These are phyloP conservation scores for Penicillium waksmanii DNA, from an alignment of 495 filamentous ascomycete species.

Conservation along the genomic window DNA sequence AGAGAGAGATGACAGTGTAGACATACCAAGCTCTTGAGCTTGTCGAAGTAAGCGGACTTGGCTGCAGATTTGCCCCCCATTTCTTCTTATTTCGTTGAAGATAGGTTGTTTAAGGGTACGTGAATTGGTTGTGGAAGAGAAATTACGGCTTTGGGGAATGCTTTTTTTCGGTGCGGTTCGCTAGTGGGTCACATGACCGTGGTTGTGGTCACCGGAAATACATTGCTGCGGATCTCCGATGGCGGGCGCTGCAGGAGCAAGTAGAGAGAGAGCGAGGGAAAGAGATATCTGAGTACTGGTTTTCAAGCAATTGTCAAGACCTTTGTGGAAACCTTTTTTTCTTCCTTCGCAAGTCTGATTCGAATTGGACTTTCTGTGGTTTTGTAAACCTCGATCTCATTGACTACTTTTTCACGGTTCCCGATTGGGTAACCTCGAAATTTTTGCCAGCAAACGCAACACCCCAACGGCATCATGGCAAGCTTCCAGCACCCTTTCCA, in stretches of 20 bases:
- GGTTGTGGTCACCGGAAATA: neutral
- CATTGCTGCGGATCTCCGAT: neutral
- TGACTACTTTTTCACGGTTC: neutral
- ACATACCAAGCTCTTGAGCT: constrained; percentile 79
- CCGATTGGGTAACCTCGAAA: constrained; percentile 7
- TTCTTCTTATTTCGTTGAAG: constrained; percentile 90
- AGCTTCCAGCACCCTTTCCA: constrained; percentile 57
- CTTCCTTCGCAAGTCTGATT: neutral
- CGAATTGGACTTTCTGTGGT: neutral
- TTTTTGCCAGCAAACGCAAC: constrained; percentile 20
- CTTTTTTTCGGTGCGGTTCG: constrained; percentile 47
- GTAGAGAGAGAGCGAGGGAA: neutral
- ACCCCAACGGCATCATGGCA: constrained; percentile 31
- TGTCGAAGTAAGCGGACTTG: constrained; percentile 99
- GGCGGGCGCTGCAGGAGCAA: constrained; percentile 1
- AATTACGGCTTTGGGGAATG: constrained; percentile 37
- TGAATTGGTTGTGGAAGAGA: constrained; percentile 35
- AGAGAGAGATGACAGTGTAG: neutral
- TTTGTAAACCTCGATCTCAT: neutral
- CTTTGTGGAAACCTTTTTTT: neutral
- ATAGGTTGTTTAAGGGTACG: constrained; percentile 90
- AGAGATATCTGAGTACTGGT: no score
- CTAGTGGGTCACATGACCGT: constrained; percentile 43
- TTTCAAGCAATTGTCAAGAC: no score
- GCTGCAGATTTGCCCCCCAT: constrained; percentile 97